Evolutionary conservation across 1,284 basidiomycete genomes (phyloP), one percentile per base, ranked within the genome.

Genomic region (Hemileia vastatrix): DNA sequence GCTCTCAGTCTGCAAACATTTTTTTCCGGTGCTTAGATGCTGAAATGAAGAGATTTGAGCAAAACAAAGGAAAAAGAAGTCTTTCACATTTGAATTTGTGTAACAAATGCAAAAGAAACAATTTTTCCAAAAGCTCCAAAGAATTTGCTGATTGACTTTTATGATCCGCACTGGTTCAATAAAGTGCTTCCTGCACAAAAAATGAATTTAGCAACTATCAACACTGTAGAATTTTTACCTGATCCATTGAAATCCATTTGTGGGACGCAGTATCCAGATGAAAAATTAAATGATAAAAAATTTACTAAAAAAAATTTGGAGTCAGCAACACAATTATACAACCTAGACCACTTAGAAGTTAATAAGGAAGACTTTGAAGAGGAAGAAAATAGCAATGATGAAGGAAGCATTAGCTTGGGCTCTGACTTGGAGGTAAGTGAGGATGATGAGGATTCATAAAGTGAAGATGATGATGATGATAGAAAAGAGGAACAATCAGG

Each of bases 1-100:
- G 48, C n/a, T 58, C 47, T 19, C 31, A 13, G 11, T 40, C 47
- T 32, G 32, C 56, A 6, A 50, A 33, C 32, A 58, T 49, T 31
- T 58, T 58, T n/a, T 50, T 58, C 32, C 32, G 47, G 19, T 19
- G 48, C 3, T 11, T 51, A 3, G 48, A 58, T 51, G 56, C 23
- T 2, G 31, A 6, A 8, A 58, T 58, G 18, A 4, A 19, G 6
- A 3, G 1, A 49, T 11, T 31, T 43, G 56, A 58, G 21, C 32
- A 50, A 33, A 31, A 49, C 6, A 19, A 49, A 13, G 8, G 32
- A 1, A 49, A 58, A 33, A 45, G 18, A n/a, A n/a, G n/a, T n/a
- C n/a, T n/a, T n/a, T n/a, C n/a, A n/a, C n/a, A n/a, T n/a, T n/a
- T n/a, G n/a, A n/a, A n/a, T n/a, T n/a, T n/a, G n/a, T n/a, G n/a